Evolutionary conservation across 805 yeast species (phyloP), one percentile per base, ranked within the genome.

Genomic region (Wickerhamiella kurtzmanii): DNA sequence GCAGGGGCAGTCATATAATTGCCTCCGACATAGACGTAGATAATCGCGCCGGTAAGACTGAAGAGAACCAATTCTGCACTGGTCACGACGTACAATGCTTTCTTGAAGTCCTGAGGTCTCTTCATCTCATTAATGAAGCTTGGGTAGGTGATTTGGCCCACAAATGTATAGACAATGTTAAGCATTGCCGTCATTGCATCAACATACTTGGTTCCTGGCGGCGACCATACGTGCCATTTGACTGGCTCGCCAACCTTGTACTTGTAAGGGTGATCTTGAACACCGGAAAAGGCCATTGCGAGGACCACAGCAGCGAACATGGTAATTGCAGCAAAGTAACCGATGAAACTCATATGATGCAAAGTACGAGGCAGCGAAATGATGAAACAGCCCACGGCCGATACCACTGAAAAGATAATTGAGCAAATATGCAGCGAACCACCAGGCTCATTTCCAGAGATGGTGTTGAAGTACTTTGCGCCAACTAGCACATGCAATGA

Each of bases 81-180:
- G 1, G 80, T 74, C 38, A 76, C 80, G 2, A 72, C 61, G 51
- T 67, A 67, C 20, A 76, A 60, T 1, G 79, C 80, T 61, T 76
- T 76, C 50, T 67, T 71, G 65, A 76, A 76, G 44, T 76, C 81
- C 41, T 63, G 62, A 22, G 81, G 82, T 44, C 67, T 63, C 52
- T 66, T 68, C 82, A 76, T 76, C 54, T 76, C 78, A 11, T 75
- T 66, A 48, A 76, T 76, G 60, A 76, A 76, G 18, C 79, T 74
- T 1, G 80, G 81, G 51, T 76, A 76, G 3, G 77, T 73, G 59
- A 76, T 73, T 59, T 76, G 82, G 2, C 82, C 82, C 19, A 75
- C 80, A 62, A 76, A 76, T 1, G 81, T 75, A 59, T 76, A 76
- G 20, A 75, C 76, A 53, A 76, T 76, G 61, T 76, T 76, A 54